A percentile compares a stretch with the other conserved stretches of the same genome.
Conservation (phyloP, 1,139 yeast genomes). For the Candida pseudoviswanathii region DNA sequence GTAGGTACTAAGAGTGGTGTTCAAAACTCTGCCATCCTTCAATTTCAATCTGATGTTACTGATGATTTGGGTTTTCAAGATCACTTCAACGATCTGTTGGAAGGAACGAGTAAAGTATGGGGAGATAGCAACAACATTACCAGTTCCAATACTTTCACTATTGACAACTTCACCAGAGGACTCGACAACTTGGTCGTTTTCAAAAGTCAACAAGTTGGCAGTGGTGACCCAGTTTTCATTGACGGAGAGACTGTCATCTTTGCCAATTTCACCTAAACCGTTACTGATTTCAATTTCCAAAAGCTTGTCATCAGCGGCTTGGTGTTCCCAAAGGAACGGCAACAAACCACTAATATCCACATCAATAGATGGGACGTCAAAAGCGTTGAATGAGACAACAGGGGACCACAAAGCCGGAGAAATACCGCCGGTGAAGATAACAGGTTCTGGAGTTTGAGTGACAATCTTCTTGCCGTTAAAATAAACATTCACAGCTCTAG, state of each 20-base stretch:
- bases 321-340: conserved; percentile 59
- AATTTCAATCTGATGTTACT: conserved; percentile 37
- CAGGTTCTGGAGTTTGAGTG: conserved; percentile 57
- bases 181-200: conserved; percentile 39
- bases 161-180: conserved; percentile 41
- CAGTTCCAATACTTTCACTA: conserved; percentile 22
- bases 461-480: conserved; percentile 52
- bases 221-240: conserved; percentile 72
- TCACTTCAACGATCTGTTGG: conserved; percentile 38
- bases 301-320: conserved; percentile 22
- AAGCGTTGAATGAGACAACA: conserved; percentile 70
- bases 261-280: conserved; percentile 48
- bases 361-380: conserved; percentile 66
- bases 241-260: conserved; percentile 28
- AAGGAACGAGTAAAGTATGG: conserved; percentile 37
- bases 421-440: conserved; percentile 76
- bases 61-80: conserved; percentile 29
- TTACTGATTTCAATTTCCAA: conserved; percentile 57
- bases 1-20: conserved; percentile 27
- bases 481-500: conserved; percentile 55
- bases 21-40: conserved; percentile 32
- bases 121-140: conserved; percentile 20
- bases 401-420: conserved; percentile 82
- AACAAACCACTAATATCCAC: conserved; percentile 68
- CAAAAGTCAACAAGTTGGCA: conserved; percentile 69